Evolutionary conservation across 2,329 filamentous ascomycete species (phyloP), one percentile per base, ranked within the genome.

Genomic region (Parascedosporium putredinis): DNA sequence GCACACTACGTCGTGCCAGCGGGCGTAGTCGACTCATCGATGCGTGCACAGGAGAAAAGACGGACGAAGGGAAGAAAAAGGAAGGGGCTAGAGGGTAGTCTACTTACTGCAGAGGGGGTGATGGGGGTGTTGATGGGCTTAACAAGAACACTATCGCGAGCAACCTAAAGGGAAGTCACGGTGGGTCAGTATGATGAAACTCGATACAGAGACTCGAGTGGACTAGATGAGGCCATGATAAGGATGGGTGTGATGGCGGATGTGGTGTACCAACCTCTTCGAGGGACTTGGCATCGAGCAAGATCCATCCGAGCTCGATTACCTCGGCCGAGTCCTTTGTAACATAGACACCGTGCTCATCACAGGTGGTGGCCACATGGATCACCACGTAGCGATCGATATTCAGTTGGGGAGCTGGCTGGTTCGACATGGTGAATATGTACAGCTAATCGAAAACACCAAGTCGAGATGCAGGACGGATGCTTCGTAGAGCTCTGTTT

Each of bases 291-390:
- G 88, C 85, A 66, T 96, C 90, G 55, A 96, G 77, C 62, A 98
- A 73, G 64, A 97, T 95, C 93, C 93, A 98, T 56, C 91, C 93
- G 64, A 98, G 79, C 78, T 98, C 93, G 68, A 98, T 98, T 58
- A 98, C 93, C 74, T 98, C 93, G 55, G 93, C 93, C 52, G 93
- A 97, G 71, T 98, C 93, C 72, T 97, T 97, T 53, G 93, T 98
- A 52, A 98, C 93, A 69, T 98, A 98, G 57, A 98, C 93, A 55
- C 93, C 93, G 71, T 98, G 93, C 69, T 98, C 93, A 68, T 98
- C 93, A 71, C 93, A 98, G 59, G 93, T 98, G 31, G 93, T 98
- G 56, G 93, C 93, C 63, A 97, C 91, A 70, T 98, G 93, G 67
- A 97, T 95, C 63, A 98, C 88, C 57, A 96, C 86, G 71, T 95